These are phyloP conservation scores for Tricholoma matsutake DNA, from an alignment of 768 basidiomycete genomes.

Conservation along the genomic window DNA sequence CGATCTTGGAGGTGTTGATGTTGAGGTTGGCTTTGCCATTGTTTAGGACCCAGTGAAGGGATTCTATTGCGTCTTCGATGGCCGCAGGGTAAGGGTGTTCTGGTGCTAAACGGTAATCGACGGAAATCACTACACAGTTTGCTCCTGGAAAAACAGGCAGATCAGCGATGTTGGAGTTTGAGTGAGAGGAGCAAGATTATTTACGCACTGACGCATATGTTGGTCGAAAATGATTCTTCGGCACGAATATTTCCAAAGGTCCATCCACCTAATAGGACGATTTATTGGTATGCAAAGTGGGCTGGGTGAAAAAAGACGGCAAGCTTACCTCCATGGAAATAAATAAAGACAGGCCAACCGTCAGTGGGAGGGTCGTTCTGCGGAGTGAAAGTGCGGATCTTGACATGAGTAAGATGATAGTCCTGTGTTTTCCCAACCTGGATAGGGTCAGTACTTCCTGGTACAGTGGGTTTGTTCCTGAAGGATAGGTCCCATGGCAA, in stretches of 20 bases:
- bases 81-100: conserved; percentile 71
- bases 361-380: conserved; percentile 42
- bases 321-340: conserved; percentile 64
- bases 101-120: conserved; percentile 72
- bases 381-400: conserved; percentile 65
- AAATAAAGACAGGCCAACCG: conserved; percentile 74
- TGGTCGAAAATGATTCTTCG: conserved; percentile 59
- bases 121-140: conserved; percentile 58
- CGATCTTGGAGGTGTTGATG: conserved; percentile 51
- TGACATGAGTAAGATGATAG: conserved; percentile 47
- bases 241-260: conserved; percentile 63
- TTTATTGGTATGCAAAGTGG: too few species aligned
- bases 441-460: conserved; percentile 19
- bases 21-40: conserved; percentile 45
- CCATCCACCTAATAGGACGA: too few species aligned
- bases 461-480: conserved; percentile 45
- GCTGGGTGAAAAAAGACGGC: too few species aligned
- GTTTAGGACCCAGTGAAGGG: conserved; percentile 57
- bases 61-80: conserved; percentile 66
- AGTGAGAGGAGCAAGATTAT: background rate
- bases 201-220: conserved; percentile 53
- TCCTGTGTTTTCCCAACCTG: conserved; percentile 55
- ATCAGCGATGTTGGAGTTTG: background rate
- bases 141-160: conserved; percentile 31
- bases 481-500: conserved; percentile 60